These are phyloP conservation scores for Castanea crenata DNA, from an alignment of 306 rosid species.

Conservation along the genomic window DNA sequence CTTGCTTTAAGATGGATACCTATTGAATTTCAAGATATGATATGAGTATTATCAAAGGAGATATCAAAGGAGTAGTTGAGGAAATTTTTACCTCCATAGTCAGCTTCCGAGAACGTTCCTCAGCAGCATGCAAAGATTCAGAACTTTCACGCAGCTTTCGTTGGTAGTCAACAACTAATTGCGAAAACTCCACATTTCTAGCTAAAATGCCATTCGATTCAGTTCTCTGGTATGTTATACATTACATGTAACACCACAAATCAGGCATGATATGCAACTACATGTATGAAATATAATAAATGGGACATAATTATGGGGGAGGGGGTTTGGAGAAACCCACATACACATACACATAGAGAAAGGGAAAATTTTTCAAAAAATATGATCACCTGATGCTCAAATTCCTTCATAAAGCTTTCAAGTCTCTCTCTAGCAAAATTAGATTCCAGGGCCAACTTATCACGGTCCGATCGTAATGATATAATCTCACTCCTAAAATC, in stretches of 20 bases:
- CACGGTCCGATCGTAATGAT: slow-evolving; percentile 67
- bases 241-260: neutral
- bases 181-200: slow-evolving; percentile 90
- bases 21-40: slow-evolving; percentile 22
- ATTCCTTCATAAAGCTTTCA: slow-evolving; percentile 71
- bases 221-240: slow-evolving; percentile 48
- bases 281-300: neutral
- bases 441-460: slow-evolving; percentile 65
- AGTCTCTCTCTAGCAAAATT: slow-evolving; percentile 72
- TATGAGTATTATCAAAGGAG: slow-evolving; percentile 7
- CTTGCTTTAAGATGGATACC: slow-evolving; percentile 68
- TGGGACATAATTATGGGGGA: neutral
- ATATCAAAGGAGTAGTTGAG: neutral
- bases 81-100: slow-evolving; percentile 67
- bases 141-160: slow-evolving; percentile 78
- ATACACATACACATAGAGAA: neutral
- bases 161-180: slow-evolving; percentile 78
- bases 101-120: slow-evolving; percentile 67
- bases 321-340: neutral
- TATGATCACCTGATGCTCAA: slow-evolving; percentile 64
- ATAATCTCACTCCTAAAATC: slow-evolving; percentile 62
- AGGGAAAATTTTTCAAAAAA: neutral
- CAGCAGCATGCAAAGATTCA: slow-evolving; percentile 68
- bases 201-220: slow-evolving; percentile 65
- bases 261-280: neutral